A percentile compares a stretch with the other conserved stretches of the same genome.
Conservation (phyloP, 306 rosid genomes). For the Acacia crassicarpa region DNA sequence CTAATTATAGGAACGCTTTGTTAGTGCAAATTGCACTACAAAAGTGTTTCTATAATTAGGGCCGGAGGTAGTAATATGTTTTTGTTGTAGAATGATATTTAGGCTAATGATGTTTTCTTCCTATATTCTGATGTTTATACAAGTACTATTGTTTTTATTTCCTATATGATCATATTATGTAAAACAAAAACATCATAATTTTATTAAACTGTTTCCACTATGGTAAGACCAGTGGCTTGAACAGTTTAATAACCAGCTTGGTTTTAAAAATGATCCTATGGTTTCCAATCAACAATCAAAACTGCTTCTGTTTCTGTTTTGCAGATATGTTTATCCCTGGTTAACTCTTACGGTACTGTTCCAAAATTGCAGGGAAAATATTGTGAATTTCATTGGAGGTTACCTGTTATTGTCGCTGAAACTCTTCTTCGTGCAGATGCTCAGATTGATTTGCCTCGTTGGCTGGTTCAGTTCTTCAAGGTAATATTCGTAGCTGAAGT, state of each 20-base stretch:
- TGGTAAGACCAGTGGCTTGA: not conserved
- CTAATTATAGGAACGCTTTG: too few relatives aligned
- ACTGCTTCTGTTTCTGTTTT: not conserved
- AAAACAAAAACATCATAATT: not conserved
- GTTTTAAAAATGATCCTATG: not conserved
- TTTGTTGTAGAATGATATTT: not conserved
- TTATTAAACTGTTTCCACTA: not conserved
- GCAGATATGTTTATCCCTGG: slow-evolving; percentile 1
- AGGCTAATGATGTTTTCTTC: not conserved
- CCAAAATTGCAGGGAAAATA: slow-evolving; percentile 68
- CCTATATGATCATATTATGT: not conserved
- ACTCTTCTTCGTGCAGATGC: slow-evolving; percentile 82
- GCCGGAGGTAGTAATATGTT: too few relatives aligned
- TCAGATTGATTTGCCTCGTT: slow-evolving; percentile 86
- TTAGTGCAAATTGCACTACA: too few relatives aligned
- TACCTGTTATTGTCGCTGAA: slow-evolving; percentile 82
- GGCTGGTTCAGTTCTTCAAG: slow-evolving; percentile 93
- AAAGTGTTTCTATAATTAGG: too few relatives aligned
- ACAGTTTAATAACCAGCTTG: not conserved
- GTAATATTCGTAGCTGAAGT: slow-evolving; percentile 47
- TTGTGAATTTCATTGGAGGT: slow-evolving; percentile 69
- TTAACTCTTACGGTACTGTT: slow-evolving; percentile 12
- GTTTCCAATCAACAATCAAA: not conserved
- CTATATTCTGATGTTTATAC: not conserved
- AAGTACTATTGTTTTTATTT: not conserved